phyloP scores from a whole-genome alignment of 202 grass and related monocot genomes.

The Setaria italica region DNA sequence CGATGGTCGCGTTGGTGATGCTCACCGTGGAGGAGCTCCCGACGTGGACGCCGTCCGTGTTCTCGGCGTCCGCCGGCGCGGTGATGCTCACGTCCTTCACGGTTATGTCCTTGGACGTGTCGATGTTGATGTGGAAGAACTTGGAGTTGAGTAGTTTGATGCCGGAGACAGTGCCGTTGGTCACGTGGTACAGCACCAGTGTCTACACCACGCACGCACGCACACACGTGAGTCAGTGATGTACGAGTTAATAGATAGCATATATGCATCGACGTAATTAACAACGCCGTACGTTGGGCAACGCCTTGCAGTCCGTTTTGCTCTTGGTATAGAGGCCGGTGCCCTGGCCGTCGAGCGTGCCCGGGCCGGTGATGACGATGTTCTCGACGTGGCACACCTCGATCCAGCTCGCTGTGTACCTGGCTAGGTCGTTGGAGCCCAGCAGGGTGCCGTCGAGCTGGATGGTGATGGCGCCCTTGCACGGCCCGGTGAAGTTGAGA shows the following conservation, averaged over 20 bases:
- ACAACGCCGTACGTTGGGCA: constrained; percentile 33
- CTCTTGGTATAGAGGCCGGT: constrained; percentile 40
- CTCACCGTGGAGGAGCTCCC: constrained; percentile 30
- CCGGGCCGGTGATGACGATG: constrained; percentile 50
- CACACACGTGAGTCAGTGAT: neutral
- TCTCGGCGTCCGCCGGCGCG: constrained; percentile 49
- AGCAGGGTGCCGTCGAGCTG: constrained; percentile 57
- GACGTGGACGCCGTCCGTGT: constrained; percentile 73
- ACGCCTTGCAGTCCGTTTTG: constrained; percentile 2
- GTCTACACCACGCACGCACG: constrained; percentile 22
- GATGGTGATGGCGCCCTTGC: constrained; percentile 55
- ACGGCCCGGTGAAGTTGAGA: constrained; percentile 61
- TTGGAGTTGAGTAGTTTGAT: constrained; percentile 61
- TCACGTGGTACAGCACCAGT: constrained; percentile 54
- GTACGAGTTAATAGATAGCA: too few relatives aligned
- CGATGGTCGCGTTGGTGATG: constrained; percentile 41
- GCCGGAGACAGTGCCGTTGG: constrained; percentile 46
- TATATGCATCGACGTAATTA: neutral
- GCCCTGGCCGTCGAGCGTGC: constrained; percentile 68
- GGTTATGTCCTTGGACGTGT: constrained; percentile 40
- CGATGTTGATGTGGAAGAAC: constrained; percentile 78
- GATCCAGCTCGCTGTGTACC: constrained; percentile 56
- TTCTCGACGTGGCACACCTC: constrained; percentile 54
- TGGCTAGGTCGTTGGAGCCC: constrained; percentile 45
- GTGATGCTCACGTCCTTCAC: constrained; percentile 58